Evolutionary conservation across 257 asterid genomes (phyloP), one percentile per base, ranked within the genome.

Genomic region (Gardenia jasminoides): DNA sequence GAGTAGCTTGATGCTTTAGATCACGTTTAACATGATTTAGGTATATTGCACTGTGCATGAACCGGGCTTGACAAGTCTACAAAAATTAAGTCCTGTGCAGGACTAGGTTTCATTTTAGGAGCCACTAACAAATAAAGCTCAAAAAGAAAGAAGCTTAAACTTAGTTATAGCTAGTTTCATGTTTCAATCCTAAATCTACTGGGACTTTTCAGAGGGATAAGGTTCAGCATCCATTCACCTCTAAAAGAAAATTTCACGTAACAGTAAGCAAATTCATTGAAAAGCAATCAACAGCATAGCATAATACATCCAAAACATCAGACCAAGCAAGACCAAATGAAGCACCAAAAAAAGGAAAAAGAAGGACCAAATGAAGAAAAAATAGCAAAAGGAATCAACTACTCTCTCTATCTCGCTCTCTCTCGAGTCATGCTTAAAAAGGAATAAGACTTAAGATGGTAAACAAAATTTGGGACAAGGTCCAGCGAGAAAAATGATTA

Each of bases 401-500:
- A 47, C 15, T 47, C 52, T 47, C 52, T 47, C 52, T 46, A 46
- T 52, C 58, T 48, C 54, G 2, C 33, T 70, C 59, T 54, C 22
- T 52, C 10, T 22, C 30, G 1, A 28, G 50, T 47, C 33, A 54
- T 33, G 68, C 6, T 31, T 20, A 16, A 54, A 54, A 54, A 24
- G 15, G 36, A 36, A 46, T 22, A 58, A 22, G 69, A 56, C 19
- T 30, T 22, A 39, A 56, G 24, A 54, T 24, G 28, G 36, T 46
- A 43, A 59, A 10, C 24, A 61, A 54, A 28, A 10, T 13, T 76
- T 74, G 26, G 26, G 72, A 67, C 46, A 6, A 58, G 78, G 73
- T 73, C 47, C 26, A 80, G 67, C 48, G n/a, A 62, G 67, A 47
- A 78, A 67, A 76, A 77, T 41, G 66, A 31, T 76, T 90, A 94